Conservation (phyloP, 768 basidiomycete genomes). For the Trametes meyenii region DNA sequence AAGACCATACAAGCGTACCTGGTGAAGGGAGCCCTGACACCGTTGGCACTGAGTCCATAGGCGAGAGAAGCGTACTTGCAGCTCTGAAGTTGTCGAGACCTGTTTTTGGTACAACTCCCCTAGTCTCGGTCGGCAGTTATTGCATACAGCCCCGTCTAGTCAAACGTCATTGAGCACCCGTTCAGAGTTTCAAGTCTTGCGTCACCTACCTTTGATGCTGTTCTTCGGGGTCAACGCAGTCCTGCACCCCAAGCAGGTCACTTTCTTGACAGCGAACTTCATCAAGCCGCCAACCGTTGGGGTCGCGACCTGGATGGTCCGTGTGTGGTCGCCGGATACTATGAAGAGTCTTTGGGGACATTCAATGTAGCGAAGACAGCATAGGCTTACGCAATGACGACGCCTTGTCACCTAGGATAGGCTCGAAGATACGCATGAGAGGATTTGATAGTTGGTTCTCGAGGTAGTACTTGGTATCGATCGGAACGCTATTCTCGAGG, state of each 20-base stretch:
- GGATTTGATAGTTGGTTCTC: constrained; percentile 98
- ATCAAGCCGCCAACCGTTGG: constrained; percentile 96
- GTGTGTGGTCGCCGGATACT: constrained; percentile 97
- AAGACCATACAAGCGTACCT: constrained; percentile 46
- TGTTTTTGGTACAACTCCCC: constrained; percentile 95
- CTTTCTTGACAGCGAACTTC: constrained; percentile 97
- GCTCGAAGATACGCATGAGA: constrained; percentile 96
- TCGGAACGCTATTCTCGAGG: constrained; percentile 95
- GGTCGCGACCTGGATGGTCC: constrained; percentile 94
- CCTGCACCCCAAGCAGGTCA: constrained; percentile 95
- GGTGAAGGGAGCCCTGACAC: constrained; percentile 97
- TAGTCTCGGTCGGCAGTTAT: constrained; percentile 84
- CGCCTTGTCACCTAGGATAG: constrained; percentile 93
- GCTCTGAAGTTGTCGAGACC: constrained; percentile 63
- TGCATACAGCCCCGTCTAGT: constrained; percentile 89
- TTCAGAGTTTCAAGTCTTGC: neutral
- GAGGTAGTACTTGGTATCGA: constrained; percentile 97
- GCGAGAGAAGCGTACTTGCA: constrained; percentile 90
- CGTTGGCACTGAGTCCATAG: constrained; percentile 99
- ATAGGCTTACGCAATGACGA: constrained; percentile 66
- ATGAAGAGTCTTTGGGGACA: neutral
- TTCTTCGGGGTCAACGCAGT: constrained; percentile 81
- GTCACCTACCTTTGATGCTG: constrained; percentile 63
- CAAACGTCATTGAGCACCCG: neutral
- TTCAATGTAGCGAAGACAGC: neutral